A percentile compares a stretch with the other conserved stretches of the same genome.
Evolutionary conservation across 2,329 filamentous ascomycete genomes (phyloP).

Genomic region (Cercospora beticola): DNA sequence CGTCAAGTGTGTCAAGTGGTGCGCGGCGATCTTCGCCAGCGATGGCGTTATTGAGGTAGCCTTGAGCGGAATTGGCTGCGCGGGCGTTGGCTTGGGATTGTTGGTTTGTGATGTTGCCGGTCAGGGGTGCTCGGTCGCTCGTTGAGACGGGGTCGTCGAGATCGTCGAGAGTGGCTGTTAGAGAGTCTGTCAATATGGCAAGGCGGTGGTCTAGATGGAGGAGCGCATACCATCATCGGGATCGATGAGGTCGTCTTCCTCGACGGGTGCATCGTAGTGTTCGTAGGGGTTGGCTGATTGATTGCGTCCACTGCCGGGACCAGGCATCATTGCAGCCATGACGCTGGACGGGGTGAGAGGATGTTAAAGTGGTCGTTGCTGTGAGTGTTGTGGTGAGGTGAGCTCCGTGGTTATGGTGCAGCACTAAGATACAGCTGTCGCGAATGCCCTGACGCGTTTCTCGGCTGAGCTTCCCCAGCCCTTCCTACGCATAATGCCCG

Average conservation of each 20-base stretch:
- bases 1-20: constrained; percentile 90
- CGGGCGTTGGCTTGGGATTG: constrained; percentile 59
- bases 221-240: constrained; percentile 50
- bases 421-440: constrained; percentile 9
- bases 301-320: constrained; percentile 18
- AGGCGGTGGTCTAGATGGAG: background rate
- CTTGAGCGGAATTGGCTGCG: constrained; percentile 63
- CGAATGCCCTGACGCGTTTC: constrained; percentile 13
- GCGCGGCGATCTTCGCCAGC: constrained; percentile 90
- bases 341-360: background rate
- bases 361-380: background rate
- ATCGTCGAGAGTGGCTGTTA: constrained; percentile 77
- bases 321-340: constrained; percentile 28
- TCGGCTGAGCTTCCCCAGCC: constrained; percentile 1
- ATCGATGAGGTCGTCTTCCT: constrained; percentile 54
- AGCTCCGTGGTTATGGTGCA: background rate
- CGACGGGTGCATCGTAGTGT: constrained; percentile 50
- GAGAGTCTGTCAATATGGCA: background rate
- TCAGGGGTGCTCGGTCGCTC: constrained; percentile 75
- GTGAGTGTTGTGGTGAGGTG: background rate
- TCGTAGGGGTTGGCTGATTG: constrained; percentile 35
- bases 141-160: constrained; percentile 59
- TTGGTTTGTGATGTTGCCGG: constrained; percentile 67
- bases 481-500: background rate
- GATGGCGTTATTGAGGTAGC: constrained; percentile 84